Percentiles rank a stretch among this genome's conserved stretches.
phyloP scores from a whole-genome alignment of 768 basidiomycete species.

The Rhizopogon salebrosus region DNA sequence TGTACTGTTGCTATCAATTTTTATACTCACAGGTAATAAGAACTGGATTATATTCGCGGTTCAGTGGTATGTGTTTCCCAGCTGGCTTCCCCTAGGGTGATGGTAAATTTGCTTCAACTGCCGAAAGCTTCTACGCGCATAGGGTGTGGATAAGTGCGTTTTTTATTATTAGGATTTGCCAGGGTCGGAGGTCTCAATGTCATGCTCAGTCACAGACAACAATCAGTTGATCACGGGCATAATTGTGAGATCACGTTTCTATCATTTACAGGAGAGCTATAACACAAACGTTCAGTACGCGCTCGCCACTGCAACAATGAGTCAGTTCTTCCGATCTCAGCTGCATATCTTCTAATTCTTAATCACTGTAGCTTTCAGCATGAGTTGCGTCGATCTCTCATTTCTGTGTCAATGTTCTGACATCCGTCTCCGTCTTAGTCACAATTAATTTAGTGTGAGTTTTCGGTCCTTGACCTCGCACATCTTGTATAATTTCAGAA shows the following conservation, averaged over 20 bases:
- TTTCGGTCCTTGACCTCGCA: neutral
- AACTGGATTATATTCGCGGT: slow-evolving; percentile 16
- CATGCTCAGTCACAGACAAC: slow-evolving; percentile 12
- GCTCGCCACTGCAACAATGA: slow-evolving; percentile 3
- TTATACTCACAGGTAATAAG: slow-evolving; percentile 1
- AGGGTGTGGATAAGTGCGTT: slow-evolving; percentile 24
- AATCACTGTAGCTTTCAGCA: slow-evolving; percentile 9
- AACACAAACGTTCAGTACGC: neutral
- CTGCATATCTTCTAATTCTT: neutral
- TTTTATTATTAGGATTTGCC: no score
- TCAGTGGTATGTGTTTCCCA: slow-evolving; percentile 10
- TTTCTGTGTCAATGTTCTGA: neutral
- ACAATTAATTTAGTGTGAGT: slow-evolving; percentile 6
- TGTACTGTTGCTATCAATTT: neutral
- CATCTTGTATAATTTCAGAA: neutral
- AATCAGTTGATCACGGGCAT: slow-evolving; percentile 12
- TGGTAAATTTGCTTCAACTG: neutral
- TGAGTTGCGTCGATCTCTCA: slow-evolving; percentile 6
- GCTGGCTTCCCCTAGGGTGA: neutral
- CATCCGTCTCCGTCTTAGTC: neutral
- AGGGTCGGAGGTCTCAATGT: neutral
- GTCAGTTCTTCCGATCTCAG: slow-evolving; percentile 10
- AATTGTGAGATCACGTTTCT: no score
- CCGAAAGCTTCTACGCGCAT: slow-evolving; percentile 18
- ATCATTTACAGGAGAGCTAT: no score